Evolutionary conservation across 169 alveolate species (phyloP).

Genomic region (Plasmodium reichenowi): DNA sequence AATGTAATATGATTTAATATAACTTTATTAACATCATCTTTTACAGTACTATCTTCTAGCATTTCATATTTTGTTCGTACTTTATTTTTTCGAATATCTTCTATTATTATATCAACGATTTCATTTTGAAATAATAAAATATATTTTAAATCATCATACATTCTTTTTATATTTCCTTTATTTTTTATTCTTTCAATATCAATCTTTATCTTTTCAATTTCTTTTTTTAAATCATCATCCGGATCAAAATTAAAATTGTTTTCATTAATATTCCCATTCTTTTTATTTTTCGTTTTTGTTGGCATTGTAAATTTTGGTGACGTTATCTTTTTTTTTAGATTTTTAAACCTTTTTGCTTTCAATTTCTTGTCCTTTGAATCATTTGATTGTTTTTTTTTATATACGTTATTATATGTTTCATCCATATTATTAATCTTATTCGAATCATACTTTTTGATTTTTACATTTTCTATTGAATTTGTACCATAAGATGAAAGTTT

Average conservation of each 20-base stretch:
- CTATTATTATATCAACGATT: constrained; percentile 51
- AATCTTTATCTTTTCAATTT: constrained; percentile 56
- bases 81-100: constrained; percentile 66
- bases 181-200: constrained; percentile 65
- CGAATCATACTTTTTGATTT: too few relatives aligned
- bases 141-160: constrained; percentile 73
- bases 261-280: neutral
- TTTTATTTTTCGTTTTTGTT: neutral
- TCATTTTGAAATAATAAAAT: constrained; percentile 67
- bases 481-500: too few relatives aligned
- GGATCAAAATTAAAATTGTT: constrained; percentile 54
- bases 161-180: constrained; percentile 61
- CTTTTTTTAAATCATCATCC: constrained; percentile 64
- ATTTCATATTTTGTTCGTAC: constrained; percentile 53
- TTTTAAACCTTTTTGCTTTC: too few relatives aligned
- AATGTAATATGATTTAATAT: constrained; percentile 58
- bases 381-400: too few relatives aligned
- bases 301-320: neutral
- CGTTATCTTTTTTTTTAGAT: neutral
- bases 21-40: constrained; percentile 56
- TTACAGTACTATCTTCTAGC: constrained; percentile 49
- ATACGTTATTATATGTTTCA: too few relatives aligned
- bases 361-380: too few relatives aligned
- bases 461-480: too few relatives aligned
- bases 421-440: too few relatives aligned